Base-by-base conservation (phyloP, 352 stramenopile genomes). In the Globisporangium polare region DNA sequence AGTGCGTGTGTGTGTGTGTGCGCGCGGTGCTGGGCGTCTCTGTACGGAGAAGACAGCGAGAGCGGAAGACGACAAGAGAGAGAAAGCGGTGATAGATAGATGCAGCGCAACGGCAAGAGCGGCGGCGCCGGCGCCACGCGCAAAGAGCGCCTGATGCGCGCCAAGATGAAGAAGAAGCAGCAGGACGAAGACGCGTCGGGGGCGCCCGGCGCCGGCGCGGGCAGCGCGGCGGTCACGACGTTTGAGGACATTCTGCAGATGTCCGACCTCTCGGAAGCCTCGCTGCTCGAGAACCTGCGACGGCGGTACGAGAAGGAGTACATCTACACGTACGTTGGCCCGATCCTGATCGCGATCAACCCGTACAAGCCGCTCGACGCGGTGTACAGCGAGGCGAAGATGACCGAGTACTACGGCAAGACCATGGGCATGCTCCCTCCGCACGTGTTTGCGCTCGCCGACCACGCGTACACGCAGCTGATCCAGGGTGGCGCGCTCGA, bases 291-390 rank as follows among this genome's bases (percentile, higher is more conserved):
- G 5, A 96, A 96, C 54, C 67, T 98, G 58, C 78, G 88, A 26
- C 74, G 77, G 42, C 88, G 93, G n/a, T 98, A 97, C 78, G 88
- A 97, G 56, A 80, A 94, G 53, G 86, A 97, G 67, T 62, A 89
- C 54, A 98, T 98, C 66, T 98, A 98, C 77, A 98, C 94, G 61
- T 96, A 95, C 66, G 90, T 97, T 13, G 90, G 90, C 0, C 78
- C 84, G 31, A 96, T 97, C 60, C 58, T 97, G 52, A 94, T 97
- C 52, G 89, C 86, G 52, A 96, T 97, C 65, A 97, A 97, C 73
- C 90, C 90, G 64, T 97, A 96, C 76, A 91, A 95, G 68, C 69
- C 73, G 46, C 72, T 96, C 9, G 77, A 83, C 53, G 61, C 60
- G 20, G 60, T 77, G 47, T 96, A 95, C 63, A 84, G 68, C 42